These are phyloP conservation scores for Colletotrichum chlorophyti DNA, from an alignment of 2,329 filamentous ascomycete genomes.

Conservation along the genomic window DNA sequence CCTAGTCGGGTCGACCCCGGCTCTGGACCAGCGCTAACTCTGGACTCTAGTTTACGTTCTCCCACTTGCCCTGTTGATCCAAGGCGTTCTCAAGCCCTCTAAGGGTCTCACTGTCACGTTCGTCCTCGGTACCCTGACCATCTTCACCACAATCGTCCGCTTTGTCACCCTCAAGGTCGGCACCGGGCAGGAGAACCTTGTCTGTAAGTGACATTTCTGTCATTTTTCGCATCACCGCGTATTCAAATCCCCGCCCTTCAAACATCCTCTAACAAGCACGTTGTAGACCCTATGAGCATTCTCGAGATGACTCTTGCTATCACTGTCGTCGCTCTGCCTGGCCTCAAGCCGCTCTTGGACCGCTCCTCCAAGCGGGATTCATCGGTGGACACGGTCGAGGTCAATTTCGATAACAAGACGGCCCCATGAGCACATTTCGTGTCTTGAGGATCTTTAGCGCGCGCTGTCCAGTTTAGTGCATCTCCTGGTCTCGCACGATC, in stretches of 20 bases:
- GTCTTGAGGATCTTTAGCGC: no score
- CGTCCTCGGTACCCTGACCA: constrained; percentile 34
- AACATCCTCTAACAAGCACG: neutral
- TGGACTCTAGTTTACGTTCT: constrained; percentile 36
- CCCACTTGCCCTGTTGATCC: constrained; percentile 37
- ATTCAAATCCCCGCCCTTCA: rapidly evolving
- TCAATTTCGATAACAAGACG: constrained; percentile 20
- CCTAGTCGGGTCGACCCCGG: no score
- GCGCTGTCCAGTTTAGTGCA: no score
- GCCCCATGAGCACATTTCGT: no score
- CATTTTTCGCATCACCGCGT: no score
- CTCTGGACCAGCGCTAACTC: constrained; percentile 5
- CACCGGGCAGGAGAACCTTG: constrained; percentile 35
- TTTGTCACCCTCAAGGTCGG: constrained; percentile 34
- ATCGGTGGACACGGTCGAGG: constrained; percentile 17
- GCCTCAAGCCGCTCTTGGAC: constrained; percentile 33
- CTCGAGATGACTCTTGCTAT: constrained; percentile 34
- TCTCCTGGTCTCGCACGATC: no score
- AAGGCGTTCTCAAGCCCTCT: constrained; percentile 32
- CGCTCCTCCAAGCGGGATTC: constrained; percentile 6
- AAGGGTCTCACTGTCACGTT: constrained; percentile 34
- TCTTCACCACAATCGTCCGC: constrained; percentile 34
- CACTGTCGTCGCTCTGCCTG: constrained; percentile 32
- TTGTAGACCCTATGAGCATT: constrained; percentile 31
- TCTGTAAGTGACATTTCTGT: constrained; percentile 31